Evolutionary conservation across 495 filamentous ascomycete genomes (phyloP), one percentile per base, ranked within the genome.

Genomic region (Peziza echinospora): DNA sequence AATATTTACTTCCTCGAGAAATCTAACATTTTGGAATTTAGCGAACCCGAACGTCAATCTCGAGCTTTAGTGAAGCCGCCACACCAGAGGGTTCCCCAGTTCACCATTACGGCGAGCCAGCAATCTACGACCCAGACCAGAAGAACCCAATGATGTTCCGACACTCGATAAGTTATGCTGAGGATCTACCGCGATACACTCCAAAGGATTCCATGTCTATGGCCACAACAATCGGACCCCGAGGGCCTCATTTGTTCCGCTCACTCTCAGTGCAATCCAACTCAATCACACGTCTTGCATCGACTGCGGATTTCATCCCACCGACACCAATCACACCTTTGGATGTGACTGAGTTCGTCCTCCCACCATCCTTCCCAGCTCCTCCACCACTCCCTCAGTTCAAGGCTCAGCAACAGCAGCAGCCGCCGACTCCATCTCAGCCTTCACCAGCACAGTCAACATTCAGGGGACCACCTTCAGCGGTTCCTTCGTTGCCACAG

Each of bases 211-310:
- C 63, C 43, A 56, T 59, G 26, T 53, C 65, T 45, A n/a, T n/a
- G n/a, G 79, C 75, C 55, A 65, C 75, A 26, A 77, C 84, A 1
- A 72, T 84, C 55, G 85, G 85, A 21, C 85, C 85, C 5, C 69
- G 66, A 50, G 85, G 86, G 4, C 86, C 85, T 2, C 86, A 93
- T 65, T 67, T 94, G n/a, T 94, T 94, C 64, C 72, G 82, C 47
- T 67, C 65, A 25, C 77, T 61, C 39, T 66, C 64, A 9, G 50
- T 52, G 23, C 58, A 61, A 58, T 59, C 52, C 50, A 26, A 40
- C 51, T 58, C 39, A 55, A 52, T 34, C 43, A 30, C 37, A 28
- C 50, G 46, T 26, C 47, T 59, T 46, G 55, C 56, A 30, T 51
- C 55, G 25, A 58, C 55, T 25, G 55, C 55, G 3, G 30, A 37